Percentiles rank a stretch among this genome's conserved stretches.
Conservation (phyloP, 2,329 filamentous ascomycete species). For the Diplodia mutila region DNA sequence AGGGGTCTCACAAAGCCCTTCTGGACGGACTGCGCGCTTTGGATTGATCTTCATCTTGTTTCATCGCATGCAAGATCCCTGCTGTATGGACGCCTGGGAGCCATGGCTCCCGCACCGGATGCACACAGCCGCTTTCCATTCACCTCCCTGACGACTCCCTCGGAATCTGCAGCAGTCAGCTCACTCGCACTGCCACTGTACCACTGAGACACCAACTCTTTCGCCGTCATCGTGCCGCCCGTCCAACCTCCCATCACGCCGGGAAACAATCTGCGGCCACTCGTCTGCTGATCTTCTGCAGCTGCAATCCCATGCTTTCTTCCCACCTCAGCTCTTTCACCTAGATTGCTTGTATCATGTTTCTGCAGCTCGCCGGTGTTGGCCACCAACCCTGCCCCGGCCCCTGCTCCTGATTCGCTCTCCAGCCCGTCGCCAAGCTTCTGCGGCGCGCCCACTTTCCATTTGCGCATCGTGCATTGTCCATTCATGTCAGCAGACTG, state of each 20-base stretch:
- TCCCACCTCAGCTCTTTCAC: background rate
- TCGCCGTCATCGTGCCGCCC: background rate
- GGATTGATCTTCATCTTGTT: constrained; percentile 24
- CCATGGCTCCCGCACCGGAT: background rate
- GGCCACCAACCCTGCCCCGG: background rate
- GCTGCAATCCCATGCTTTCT: background rate
- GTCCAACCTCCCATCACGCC: background rate
- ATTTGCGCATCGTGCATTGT: background rate
- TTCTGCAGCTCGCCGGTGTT: background rate
- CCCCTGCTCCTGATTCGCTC: background rate
- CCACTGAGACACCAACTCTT: background rate
- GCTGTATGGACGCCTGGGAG: too few relatives aligned
- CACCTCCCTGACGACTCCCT: background rate
- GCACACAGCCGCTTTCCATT: background rate
- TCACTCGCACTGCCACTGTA: background rate
- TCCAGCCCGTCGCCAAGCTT: background rate
- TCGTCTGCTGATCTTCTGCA: background rate
- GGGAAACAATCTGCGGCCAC: background rate
- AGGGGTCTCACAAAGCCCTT: constrained; percentile 33
- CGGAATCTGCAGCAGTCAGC: background rate
- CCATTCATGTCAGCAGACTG: background rate
- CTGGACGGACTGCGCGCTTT: constrained; percentile 37
- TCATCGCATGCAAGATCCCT: too few relatives aligned
- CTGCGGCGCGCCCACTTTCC: background rate
- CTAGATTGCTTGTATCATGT: background rate